These are phyloP conservation scores for Astragalus glycyphyllos DNA, from an alignment of 306 rosid genomes.

Conservation along the genomic window DNA sequence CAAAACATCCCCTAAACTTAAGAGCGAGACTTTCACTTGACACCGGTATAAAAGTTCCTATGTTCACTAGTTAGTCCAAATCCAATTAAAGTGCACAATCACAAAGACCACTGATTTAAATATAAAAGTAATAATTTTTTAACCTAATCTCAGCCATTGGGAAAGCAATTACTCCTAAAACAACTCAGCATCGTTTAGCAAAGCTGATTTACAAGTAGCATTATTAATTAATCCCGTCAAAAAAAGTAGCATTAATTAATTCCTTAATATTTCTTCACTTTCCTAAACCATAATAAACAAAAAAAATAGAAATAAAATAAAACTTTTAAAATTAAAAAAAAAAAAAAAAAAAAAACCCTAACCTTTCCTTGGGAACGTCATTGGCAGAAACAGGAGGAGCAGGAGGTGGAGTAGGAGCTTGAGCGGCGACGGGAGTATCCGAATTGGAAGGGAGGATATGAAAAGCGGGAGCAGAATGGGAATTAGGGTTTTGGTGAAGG, in stretches of 20 bases:
- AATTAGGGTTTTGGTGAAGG: slow-evolving; percentile 71
- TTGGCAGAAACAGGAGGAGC: slow-evolving; percentile 34
- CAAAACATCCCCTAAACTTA: neutral
- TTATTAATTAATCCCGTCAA: neutral
- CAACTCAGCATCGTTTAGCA: slow-evolving; percentile 8
- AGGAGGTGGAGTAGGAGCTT: slow-evolving; percentile 13
- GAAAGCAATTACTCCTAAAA: neutral
- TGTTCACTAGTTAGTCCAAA: neutral
- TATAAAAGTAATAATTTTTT: neutral
- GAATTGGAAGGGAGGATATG: slow-evolving; percentile 50
- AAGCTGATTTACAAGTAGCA: slow-evolving; percentile 1
- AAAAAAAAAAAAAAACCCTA: slow-evolving; percentile 5
- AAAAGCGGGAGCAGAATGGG: slow-evolving; percentile 51
- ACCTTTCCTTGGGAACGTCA: slow-evolving; percentile 68
- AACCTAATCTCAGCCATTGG: slow-evolving; percentile 18
- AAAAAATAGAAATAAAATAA: neutral
- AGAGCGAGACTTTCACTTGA: neutral
- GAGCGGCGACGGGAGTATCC: neutral
- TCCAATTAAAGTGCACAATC: neutral
- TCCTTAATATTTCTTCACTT: neutral
- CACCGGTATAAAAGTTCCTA: neutral
- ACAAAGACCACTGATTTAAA: neutral
- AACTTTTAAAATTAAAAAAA: too few species aligned
- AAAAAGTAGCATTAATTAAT: slow-evolving; percentile 1
- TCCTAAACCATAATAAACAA: neutral